Percentiles rank a stretch among this genome's conserved stretches.
These are phyloP conservation scores for Geotrichum candidum DNA, from an alignment of 1,139 yeast genomes.

Conservation along the genomic window DNA sequence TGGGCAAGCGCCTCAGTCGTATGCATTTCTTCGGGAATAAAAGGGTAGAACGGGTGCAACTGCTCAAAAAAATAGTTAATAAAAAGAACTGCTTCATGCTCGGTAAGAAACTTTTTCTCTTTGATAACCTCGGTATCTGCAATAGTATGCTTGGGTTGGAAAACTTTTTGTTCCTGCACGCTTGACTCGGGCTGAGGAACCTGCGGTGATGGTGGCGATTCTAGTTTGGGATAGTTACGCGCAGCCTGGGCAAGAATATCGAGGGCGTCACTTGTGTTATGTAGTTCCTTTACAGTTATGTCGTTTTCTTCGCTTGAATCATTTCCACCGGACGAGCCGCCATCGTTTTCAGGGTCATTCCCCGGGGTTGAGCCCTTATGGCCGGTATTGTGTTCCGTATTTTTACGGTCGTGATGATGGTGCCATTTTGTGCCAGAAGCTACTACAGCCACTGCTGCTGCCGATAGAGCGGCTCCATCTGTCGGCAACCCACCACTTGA, in stretches of 20 bases:
- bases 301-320: constrained; percentile 16
- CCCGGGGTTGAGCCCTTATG: neutral
- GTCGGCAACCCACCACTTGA: neutral
- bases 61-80: constrained; percentile 64
- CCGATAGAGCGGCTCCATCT: constrained; percentile 6
- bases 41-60: constrained; percentile 88
- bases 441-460: constrained; percentile 3
- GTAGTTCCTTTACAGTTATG: constrained; percentile 34
- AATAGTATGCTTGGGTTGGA: constrained; percentile 31
- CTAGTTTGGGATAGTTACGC: constrained; percentile 35
- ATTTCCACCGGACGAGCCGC: neutral
- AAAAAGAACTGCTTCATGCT: constrained; percentile 57
- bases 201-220: constrained; percentile 2
- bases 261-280: constrained; percentile 57
- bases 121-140: constrained; percentile 64
- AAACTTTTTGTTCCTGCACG: constrained; percentile 1
- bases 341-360: neutral
- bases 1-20: constrained; percentile 61
- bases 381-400: neutral
- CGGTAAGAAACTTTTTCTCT: constrained; percentile 54
- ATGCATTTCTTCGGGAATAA: constrained; percentile 69
- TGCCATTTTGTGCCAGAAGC: neutral
- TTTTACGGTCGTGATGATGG: constrained; percentile 2
- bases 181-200: constrained; percentile 6
- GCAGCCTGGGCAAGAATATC: constrained; percentile 46